These are phyloP conservation scores for Cytospora schulzeri DNA, from an alignment of 2,329 filamentous ascomycete species.

Conservation along the genomic window DNA sequence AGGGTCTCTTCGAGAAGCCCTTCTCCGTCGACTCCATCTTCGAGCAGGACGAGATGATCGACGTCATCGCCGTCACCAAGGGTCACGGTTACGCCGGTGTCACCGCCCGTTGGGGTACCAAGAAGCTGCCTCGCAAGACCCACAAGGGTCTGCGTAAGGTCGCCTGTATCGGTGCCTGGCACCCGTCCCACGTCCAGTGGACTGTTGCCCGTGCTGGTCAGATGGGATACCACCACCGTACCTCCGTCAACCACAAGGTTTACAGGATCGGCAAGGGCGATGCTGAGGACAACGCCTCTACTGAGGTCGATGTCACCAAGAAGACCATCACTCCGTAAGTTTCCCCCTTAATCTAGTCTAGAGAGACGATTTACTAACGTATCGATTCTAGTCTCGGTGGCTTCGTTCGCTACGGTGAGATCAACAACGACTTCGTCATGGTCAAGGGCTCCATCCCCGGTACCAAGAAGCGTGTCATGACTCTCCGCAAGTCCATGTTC, in stretches of 20 bases:
- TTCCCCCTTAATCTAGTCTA: not conserved
- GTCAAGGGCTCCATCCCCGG: constrained; percentile 97
- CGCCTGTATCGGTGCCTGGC: constrained; percentile 99
- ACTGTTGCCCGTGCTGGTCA: constrained; percentile 99
- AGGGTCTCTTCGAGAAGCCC: constrained; percentile 98
- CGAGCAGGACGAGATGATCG: constrained; percentile 99
- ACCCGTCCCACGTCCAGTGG: constrained; percentile 99
- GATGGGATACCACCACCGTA: constrained; percentile 99
- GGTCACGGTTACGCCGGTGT: constrained; percentile 99
- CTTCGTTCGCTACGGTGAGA: constrained; percentile 98
- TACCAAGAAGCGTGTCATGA: constrained; percentile 99
- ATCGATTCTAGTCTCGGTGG: constrained; percentile 80
- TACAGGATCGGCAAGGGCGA: constrained; percentile 96
- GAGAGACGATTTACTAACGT: constrained; percentile 7
- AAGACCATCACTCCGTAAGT: constrained; percentile 99
- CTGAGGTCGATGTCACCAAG: constrained; percentile 96
- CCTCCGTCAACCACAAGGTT: constrained; percentile 99
- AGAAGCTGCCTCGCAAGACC: constrained; percentile 99
- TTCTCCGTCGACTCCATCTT: constrained; percentile 92
- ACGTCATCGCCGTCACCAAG: constrained; percentile 99
- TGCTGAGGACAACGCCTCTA: constrained; percentile 90
- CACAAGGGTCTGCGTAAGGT: constrained; percentile 99
- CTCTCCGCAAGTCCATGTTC: constrained; percentile 98
- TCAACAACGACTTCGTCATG: constrained; percentile 98
- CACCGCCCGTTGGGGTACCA: constrained; percentile 97